Base-by-base conservation (phyloP, 164 flowering plant species). In the Euptelea pleiosperma region DNA sequence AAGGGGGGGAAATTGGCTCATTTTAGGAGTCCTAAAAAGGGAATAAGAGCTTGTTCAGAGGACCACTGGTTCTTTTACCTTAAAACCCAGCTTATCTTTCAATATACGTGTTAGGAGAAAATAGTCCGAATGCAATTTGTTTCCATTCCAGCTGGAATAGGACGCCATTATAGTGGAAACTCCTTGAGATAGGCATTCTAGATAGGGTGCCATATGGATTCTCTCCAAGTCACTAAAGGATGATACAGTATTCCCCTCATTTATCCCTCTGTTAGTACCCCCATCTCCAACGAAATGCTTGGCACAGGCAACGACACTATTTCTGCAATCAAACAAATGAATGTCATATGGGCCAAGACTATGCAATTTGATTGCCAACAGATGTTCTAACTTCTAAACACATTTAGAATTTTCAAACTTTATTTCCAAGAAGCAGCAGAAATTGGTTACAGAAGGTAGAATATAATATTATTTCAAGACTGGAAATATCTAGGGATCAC, bases 211-310 rank as follows among this genome's bases (percentile, higher is more conserved):
- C 74, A 88, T 75, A 55, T 89, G 98, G 47, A 85, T 79, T 51
- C 61, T 76, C 64, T 78, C 83, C 46, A 82, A 57, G 25, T 81
- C 83, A 30, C 77, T 76, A 51, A 74, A 89, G 47, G 89, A 71
- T 35, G 54, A 9, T 18, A 79, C 56, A 4, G 91, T 73, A 65
- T 89, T 74, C 26, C 92, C 94, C 61, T 89, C 96, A 64, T 89
- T 91, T 65, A 64, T 52, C 58, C 96, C 98, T 67, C 68, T 66
- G 0, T 79, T 62, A 26, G 98, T 88, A 21, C 94, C 98, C 16
- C 98, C 96, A 69, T 91, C 98, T 64, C 87, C 89, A 40, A 82
- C 79, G 69, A 78, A 83, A 76, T 85, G 91, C 73, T 85, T 85
- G 37, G 86, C 86, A 68, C 88, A 82, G 1, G 86, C 82, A 59